phyloP scores from a whole-genome alignment of 306 rosid genomes.

The Comarum palustre region DNA sequence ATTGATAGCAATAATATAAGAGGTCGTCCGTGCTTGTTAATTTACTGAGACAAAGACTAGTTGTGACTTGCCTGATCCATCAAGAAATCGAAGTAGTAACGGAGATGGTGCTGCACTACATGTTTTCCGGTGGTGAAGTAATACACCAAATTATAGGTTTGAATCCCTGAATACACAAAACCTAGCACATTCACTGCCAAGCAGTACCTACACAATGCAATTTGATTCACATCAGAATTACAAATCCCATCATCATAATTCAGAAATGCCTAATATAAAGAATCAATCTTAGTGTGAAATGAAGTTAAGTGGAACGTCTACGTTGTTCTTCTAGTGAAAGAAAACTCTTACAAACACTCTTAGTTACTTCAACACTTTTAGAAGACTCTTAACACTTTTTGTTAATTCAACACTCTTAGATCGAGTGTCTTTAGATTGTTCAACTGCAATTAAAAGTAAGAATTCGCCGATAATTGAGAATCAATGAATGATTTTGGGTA shows the following conservation, averaged over 20 bases:
- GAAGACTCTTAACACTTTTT: too few relatives aligned
- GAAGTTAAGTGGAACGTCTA: too few relatives aligned
- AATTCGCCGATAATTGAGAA: neutral
- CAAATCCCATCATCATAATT: neutral
- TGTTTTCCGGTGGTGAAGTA: conserved; percentile 44
- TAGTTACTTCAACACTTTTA: too few relatives aligned
- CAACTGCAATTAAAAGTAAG: neutral
- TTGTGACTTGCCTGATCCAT: conserved; percentile 70
- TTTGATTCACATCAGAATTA: neutral
- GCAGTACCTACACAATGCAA: conserved; percentile 42
- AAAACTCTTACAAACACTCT: neutral
- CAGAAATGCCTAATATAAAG: neutral
- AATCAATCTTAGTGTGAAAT: neutral
- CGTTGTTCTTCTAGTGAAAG: neutral
- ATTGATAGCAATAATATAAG: neutral
- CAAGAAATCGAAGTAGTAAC: conserved; percentile 50
- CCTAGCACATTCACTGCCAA: conserved; percentile 59
- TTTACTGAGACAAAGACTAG: neutral
- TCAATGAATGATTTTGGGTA: too few relatives aligned
- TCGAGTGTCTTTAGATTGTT: neutral
- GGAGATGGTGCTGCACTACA: conserved; percentile 33
- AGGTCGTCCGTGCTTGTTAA: neutral
- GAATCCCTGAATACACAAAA: conserved; percentile 62
- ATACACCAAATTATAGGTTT: conserved; percentile 43
- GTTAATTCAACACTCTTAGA: neutral